phyloP scores from a whole-genome alignment of 2,329 filamentous ascomycete species.

The Macrophomina tecta region DNA sequence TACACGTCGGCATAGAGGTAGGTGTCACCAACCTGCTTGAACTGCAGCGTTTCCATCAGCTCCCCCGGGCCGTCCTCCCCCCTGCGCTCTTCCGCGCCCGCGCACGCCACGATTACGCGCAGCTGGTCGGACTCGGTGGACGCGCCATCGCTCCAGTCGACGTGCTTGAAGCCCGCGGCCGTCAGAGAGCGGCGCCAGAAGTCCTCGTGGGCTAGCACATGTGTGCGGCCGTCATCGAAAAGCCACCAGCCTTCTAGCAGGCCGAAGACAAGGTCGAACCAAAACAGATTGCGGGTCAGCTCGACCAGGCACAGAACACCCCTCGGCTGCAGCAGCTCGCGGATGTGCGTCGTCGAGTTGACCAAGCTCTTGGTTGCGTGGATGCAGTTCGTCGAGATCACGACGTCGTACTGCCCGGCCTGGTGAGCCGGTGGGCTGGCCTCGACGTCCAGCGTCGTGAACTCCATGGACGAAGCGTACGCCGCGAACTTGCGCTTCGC shows the following conservation, averaged over 20 bases:
- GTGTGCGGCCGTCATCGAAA: slow-evolving; percentile 42
- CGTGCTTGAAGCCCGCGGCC: slow-evolving; percentile 33
- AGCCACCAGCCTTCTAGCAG: slow-evolving; percentile 50
- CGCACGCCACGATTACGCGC: slow-evolving; percentile 28
- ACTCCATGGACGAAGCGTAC: slow-evolving; percentile 39
- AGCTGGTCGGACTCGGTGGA: slow-evolving; percentile 27
- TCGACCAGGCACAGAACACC: slow-evolving; percentile 42
- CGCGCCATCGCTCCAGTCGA: slow-evolving; percentile 36
- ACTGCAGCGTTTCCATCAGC: slow-evolving; percentile 26
- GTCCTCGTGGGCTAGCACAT: slow-evolving; percentile 32
- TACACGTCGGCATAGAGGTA: slow-evolving; percentile 39
- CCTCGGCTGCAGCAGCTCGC: slow-evolving; percentile 35
- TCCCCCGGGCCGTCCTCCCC: too few species aligned
- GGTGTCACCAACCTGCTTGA: slow-evolving; percentile 1
- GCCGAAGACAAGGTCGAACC: slow-evolving; percentile 46
- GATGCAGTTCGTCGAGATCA: slow-evolving; percentile 42
- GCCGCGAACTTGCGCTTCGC: slow-evolving; percentile 41
- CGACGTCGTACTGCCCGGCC: slow-evolving; percentile 32
- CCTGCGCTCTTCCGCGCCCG: background rate
- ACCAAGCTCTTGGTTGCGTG: slow-evolving; percentile 40
- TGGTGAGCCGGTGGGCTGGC: slow-evolving; percentile 33
- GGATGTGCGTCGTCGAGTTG: slow-evolving; percentile 33
- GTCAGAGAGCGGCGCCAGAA: slow-evolving; percentile 34
- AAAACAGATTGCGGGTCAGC: slow-evolving; percentile 39
- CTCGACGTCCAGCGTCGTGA: slow-evolving; percentile 41